phyloP scores from a whole-genome alignment of 768 basidiomycete genomes.

The Cystofilobasidium capitatum region DNA sequence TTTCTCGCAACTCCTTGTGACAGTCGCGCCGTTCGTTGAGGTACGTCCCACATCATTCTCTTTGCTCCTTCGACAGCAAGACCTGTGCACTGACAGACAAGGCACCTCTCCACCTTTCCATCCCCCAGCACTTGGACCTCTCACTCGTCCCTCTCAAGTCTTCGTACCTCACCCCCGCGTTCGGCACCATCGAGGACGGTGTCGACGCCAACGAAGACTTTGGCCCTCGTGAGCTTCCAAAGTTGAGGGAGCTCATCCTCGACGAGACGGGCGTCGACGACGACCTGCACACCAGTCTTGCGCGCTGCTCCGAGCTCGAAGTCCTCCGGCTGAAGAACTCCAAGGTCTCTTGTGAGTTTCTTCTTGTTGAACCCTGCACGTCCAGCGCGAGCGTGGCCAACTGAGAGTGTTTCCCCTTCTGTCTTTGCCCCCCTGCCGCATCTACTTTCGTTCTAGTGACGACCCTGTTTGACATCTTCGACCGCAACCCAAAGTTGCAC shows the following conservation, averaged over 20 bases:
- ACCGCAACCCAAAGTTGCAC: neutral
- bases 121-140: neutral
- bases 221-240: no score
- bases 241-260: neutral
- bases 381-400: no score
- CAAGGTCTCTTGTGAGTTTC: neutral
- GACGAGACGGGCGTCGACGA: neutral
- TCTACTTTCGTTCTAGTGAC: neutral
- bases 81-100: neutral
- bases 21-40: neutral
- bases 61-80: neutral
- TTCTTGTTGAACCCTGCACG: no score
- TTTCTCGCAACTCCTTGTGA: neutral
- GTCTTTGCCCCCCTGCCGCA: neutral
- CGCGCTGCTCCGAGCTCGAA: neutral
- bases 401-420: neutral
- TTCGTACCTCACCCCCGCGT: neutral
- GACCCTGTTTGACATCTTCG: neutral
- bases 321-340: slow-evolving; percentile 2
- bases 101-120: no score
- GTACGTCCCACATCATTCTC: neutral
- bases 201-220: no score
- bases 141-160: neutral
- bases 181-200: no score
- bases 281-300: neutral